A percentile compares a stretch with the other conserved stretches of the same genome.
These are phyloP conservation scores for Aspergillus clavatus DNA, from an alignment of 2,329 filamentous ascomycete species.

Conservation along the genomic window DNA sequence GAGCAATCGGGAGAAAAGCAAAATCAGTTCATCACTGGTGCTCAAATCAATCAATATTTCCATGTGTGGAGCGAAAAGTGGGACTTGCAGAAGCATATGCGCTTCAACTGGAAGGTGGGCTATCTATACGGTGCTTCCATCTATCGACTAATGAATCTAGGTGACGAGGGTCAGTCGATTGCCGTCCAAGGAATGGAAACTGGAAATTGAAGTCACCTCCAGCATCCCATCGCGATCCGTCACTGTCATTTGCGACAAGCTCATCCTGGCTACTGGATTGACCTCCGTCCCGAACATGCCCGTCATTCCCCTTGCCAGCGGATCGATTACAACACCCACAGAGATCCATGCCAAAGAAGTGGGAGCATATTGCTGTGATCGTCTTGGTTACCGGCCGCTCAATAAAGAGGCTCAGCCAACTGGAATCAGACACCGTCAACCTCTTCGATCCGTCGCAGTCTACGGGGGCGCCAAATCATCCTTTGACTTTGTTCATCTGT, in stretches of 20 bases:
- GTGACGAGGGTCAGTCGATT: conserved; percentile 19
- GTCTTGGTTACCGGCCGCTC: conserved; percentile 20
- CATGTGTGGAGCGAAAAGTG: conserved; percentile 22
- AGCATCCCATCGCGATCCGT: not conserved
- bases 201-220: conserved; percentile 10
- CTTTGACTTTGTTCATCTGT: conserved; percentile 24
- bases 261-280: conserved; percentile 25
- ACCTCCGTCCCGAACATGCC: conserved; percentile 24
- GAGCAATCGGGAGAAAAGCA: conserved; percentile 4
- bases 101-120: conserved; percentile 20
- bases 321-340: not conserved
- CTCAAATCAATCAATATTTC: conserved; percentile 25
- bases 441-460: conserved; percentile 16
- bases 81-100: conserved; percentile 18
- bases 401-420: not conserved
- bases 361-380: conserved; percentile 18
- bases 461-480: conserved; percentile 25
- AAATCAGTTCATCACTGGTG: conserved; percentile 23
- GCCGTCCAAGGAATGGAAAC: conserved; percentile 19
- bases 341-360: conserved; percentile 22
- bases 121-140: not conserved
- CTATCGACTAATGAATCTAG: conserved; percentile 5
- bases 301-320: not conserved
- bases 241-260: conserved; percentile 22
- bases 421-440: not conserved